phyloP scores from a whole-genome alignment of 257 asterid genomes.

The Rehmannia glutinosa region DNA sequence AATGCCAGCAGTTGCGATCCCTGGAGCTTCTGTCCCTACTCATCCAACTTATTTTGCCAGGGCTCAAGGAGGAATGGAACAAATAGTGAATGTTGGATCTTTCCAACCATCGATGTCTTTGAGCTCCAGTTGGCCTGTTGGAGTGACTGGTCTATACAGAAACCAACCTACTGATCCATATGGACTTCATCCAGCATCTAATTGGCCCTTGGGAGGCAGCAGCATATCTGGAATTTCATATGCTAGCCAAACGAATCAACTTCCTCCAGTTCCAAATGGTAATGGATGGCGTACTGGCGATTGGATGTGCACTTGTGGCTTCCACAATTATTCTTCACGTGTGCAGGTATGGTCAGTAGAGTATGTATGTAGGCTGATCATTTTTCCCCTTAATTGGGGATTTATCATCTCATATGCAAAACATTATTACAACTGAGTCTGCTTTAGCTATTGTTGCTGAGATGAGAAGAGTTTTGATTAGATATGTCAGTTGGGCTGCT shows the following conservation, averaged over 20 bases:
- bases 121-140: constrained; percentile 59
- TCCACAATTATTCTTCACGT: constrained; percentile 88
- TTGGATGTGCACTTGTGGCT: constrained; percentile 89
- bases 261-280: constrained; percentile 48
- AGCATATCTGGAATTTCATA: constrained; percentile 42
- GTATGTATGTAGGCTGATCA: constrained; percentile 2
- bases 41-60: constrained; percentile 86
- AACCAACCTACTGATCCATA: constrained; percentile 37
- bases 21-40: constrained; percentile 77
- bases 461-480: not conserved
- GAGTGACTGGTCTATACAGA: constrained; percentile 46
- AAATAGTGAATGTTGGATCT: constrained; percentile 41
- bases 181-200: constrained; percentile 51
- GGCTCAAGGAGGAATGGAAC: constrained; percentile 65
- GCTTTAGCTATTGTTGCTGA: not conserved
- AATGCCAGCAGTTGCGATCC: constrained; percentile 87
- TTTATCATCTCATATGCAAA: not conserved
- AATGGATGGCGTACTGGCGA: constrained; percentile 86
- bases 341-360: constrained; percentile 39
- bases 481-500: constrained; percentile 1
- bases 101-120: constrained; percentile 53
- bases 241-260: constrained; percentile 39
- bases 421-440: not conserved
- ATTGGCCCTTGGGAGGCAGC: constrained; percentile 44
- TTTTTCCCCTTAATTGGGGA: constrained; percentile 6